Evolutionary conservation across 495 filamentous ascomycete genomes (phyloP).

Genomic region (Penicillium argentinense): DNA sequence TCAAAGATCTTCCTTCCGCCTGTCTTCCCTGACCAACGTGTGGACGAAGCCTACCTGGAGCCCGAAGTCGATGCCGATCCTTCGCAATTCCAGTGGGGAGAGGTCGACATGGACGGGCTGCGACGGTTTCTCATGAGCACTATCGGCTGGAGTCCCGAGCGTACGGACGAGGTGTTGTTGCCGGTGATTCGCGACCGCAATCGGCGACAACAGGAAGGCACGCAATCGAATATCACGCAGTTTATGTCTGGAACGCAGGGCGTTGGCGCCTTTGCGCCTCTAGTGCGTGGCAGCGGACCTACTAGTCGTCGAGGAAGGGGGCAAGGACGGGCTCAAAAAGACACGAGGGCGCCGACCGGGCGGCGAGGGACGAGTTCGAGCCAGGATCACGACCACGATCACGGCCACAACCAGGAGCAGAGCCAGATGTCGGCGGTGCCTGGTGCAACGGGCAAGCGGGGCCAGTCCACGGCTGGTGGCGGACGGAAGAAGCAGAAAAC

Average conservation of each 20-base stretch:
- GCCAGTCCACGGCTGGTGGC: background rate
- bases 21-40: conserved; percentile 71
- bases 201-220: conserved; percentile 77
- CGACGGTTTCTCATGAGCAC: conserved; percentile 88
- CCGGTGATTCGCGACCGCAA: conserved; percentile 97
- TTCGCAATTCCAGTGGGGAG: conserved; percentile 87
- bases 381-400: too few species aligned
- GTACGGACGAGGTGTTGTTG: conserved; percentile 91
- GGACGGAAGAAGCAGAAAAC: background rate
- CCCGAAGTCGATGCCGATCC: conserved; percentile 81
- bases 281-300: conserved; percentile 57
- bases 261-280: conserved; percentile 75
- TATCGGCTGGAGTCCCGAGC: conserved; percentile 86
- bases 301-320: conserved; percentile 84
- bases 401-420: too few species aligned
- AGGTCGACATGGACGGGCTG: conserved; percentile 85
- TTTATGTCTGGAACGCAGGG: conserved; percentile 71
- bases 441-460: background rate
- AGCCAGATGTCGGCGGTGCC: too few species aligned
- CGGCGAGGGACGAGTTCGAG: too few species aligned
- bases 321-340: too few species aligned
- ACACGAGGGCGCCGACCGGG: too few species aligned
- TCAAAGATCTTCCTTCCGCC: conserved; percentile 83
- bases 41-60: conserved; percentile 77
- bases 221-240: conserved; percentile 92